phyloP scores from a whole-genome alignment of 805 yeast genomes.

The Lipomyces anomalus region DNA sequence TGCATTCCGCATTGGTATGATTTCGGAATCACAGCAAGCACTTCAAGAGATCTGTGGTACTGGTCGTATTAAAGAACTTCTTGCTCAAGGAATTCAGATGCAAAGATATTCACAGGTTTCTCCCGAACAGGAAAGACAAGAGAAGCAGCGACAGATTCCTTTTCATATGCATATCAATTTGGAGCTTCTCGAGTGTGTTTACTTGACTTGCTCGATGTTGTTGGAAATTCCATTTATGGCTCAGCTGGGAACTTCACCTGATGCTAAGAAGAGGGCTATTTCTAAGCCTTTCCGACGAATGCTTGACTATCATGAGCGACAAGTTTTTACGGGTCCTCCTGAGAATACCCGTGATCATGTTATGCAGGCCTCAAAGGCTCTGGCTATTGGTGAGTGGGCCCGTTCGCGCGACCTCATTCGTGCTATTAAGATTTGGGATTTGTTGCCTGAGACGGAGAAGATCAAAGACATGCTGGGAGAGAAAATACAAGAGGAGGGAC shows the following conservation, averaged over 20 bases:
- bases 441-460: conserved; percentile 62
- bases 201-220: conserved; percentile 81
- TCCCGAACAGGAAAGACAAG: conserved; percentile 41
- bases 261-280: conserved; percentile 56
- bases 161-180: conserved; percentile 97
- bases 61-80: conserved; percentile 78
- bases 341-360: conserved; percentile 92
- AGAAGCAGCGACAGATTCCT: conserved; percentile 80
- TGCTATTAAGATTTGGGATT: conserved; percentile 78
- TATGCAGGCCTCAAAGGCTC: conserved; percentile 83
- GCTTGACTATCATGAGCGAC: conserved; percentile 88
- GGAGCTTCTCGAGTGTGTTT: conserved; percentile 90
- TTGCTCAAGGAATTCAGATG: conserved; percentile 79
- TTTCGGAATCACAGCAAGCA: conserved; percentile 79
- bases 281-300: conserved; percentile 85
- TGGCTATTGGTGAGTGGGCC: conserved; percentile 87
- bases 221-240: conserved; percentile 91
- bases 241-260: conserved; percentile 47
- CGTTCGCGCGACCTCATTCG: conserved; percentile 65
- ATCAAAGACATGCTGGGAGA: conserved; percentile 66
- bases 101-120: conserved; percentile 54
- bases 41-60: conserved; percentile 84
- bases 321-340: conserved; percentile 94
- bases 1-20: conserved; percentile 86
- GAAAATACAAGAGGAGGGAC: conserved; percentile 82